Evolutionary conservation across 108 stramenopile genomes (phyloP).

Genomic region (Hondaea fermentalgiana): DNA sequence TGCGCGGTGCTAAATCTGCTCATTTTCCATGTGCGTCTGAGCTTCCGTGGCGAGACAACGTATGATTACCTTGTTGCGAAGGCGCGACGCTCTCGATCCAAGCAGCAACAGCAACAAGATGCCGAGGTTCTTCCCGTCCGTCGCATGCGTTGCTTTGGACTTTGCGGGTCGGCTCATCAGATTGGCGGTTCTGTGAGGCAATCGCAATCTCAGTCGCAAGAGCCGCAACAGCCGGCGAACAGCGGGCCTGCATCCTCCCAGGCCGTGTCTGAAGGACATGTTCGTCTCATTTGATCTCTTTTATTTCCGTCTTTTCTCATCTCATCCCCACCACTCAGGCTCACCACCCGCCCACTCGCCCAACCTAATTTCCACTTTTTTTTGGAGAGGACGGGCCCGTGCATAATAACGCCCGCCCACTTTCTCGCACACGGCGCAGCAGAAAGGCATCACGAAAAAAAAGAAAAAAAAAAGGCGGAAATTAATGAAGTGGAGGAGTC

Average conservation of each 20-base stretch:
- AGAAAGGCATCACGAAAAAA: too few species aligned
- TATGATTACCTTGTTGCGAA: background rate
- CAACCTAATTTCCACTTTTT: too few species aligned
- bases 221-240: background rate
- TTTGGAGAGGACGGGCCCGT: too few species aligned
- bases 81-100: background rate
- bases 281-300: too few species aligned
- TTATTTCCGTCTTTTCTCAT: too few species aligned
- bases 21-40: background rate
- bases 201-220: background rate
- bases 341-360: too few species aligned
- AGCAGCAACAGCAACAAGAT: background rate
- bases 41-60: background rate
- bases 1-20: background rate
- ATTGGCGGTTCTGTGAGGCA: background rate
- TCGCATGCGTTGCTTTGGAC: background rate
- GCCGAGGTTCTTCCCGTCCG: background rate
- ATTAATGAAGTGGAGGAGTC: too few species aligned
- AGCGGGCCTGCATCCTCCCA: background rate
- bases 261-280: too few species aligned
- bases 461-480: too few species aligned
- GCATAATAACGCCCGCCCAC: too few species aligned
- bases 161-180: background rate
- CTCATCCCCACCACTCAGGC: too few species aligned
- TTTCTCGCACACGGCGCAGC: too few species aligned